These are phyloP conservation scores for Boletus coccyginus DNA, from an alignment of 768 basidiomycete genomes.

Conservation along the genomic window DNA sequence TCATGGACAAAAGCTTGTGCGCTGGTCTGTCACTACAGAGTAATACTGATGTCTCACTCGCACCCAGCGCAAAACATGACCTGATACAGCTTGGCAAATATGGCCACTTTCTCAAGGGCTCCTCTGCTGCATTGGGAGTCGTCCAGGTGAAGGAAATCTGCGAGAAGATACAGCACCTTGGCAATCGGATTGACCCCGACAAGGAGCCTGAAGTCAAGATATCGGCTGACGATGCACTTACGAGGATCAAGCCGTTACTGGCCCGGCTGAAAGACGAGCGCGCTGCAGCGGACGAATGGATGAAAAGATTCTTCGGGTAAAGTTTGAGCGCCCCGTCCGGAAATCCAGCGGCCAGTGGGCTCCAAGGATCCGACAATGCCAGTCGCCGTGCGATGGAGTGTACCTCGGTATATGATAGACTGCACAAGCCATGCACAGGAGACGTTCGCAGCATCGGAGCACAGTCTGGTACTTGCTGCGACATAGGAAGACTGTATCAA, in stretches of 20 bases:
- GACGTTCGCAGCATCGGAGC: neutral
- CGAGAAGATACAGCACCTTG: slow-evolving; percentile 89
- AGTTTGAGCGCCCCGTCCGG: neutral
- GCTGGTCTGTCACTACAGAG: slow-evolving; percentile 34
- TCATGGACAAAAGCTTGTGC: slow-evolving; percentile 81
- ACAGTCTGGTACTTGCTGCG: slow-evolving; percentile 6
- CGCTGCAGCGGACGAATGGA: slow-evolving; percentile 60
- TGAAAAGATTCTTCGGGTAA: slow-evolving; percentile 41
- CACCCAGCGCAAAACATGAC: slow-evolving; percentile 51
- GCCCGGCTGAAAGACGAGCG: slow-evolving; percentile 65
- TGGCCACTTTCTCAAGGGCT: slow-evolving; percentile 97
- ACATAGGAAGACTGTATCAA: slow-evolving; percentile 19
- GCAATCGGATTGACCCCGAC: slow-evolving; percentile 52
- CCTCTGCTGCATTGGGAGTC: slow-evolving; percentile 91
- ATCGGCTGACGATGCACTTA: slow-evolving; percentile 50
- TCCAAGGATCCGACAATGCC: slow-evolving; percentile 1
- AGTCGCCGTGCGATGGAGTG: slow-evolving; percentile 13
- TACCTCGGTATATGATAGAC: neutral
- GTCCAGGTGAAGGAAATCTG: slow-evolving; percentile 78
- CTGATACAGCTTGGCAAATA: slow-evolving; percentile 64
- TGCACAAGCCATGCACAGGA: slow-evolving; percentile 6
- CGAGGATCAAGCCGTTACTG: slow-evolving; percentile 55
- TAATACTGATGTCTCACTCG: slow-evolving; percentile 13
- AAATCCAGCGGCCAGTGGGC: neutral
- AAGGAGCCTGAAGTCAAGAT: slow-evolving; percentile 47